Conservation (phyloP, 2,329 filamentous ascomycete species). For the Scedosporium boydii region DNA sequence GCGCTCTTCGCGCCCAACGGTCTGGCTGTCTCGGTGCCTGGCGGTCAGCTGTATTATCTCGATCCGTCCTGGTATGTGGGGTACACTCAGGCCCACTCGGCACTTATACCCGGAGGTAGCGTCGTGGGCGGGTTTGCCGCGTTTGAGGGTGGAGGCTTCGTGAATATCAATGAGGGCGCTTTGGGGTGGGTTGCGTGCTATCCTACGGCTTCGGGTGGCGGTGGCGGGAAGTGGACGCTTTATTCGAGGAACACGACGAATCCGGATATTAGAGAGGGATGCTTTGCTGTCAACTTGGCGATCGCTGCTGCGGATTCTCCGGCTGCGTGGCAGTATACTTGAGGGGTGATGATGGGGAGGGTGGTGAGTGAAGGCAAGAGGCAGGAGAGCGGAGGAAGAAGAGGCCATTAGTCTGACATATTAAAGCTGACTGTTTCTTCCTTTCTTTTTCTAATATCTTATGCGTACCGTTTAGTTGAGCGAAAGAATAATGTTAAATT, state of each 20-base stretch:
- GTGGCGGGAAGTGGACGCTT: slow-evolving; percentile 1
- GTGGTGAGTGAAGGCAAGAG: not conserved
- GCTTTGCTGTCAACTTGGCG: slow-evolving; percentile 7
- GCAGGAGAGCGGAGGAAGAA: not conserved
- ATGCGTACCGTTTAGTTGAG: no score
- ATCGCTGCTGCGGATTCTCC: slow-evolving; percentile 1
- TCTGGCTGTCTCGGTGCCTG: slow-evolving; percentile 22
- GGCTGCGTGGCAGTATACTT: slow-evolving; percentile 8
- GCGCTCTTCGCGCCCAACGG: slow-evolving; percentile 14
- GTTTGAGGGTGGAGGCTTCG: slow-evolving; percentile 20
- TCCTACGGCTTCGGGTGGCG: not conserved
- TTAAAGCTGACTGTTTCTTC: no score
- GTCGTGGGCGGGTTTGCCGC: slow-evolving; percentile 17
- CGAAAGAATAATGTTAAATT: no score
- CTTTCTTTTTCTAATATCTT: no score
- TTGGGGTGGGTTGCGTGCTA: slow-evolving; percentile 17
- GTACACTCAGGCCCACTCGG: slow-evolving; percentile 25
- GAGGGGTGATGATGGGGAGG: not conserved
- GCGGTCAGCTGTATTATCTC: slow-evolving; percentile 22
- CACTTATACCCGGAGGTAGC: slow-evolving; percentile 17
- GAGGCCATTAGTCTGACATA: not conserved
- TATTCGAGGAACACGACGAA: slow-evolving; percentile 8
- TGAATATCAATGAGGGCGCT: slow-evolving; percentile 21
- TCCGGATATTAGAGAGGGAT: not conserved
- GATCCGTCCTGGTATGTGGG: slow-evolving; percentile 17